These are phyloP conservation scores for Fonsecaea multimorphosa DNA, from an alignment of 2,329 filamentous ascomycete species.

Conservation along the genomic window DNA sequence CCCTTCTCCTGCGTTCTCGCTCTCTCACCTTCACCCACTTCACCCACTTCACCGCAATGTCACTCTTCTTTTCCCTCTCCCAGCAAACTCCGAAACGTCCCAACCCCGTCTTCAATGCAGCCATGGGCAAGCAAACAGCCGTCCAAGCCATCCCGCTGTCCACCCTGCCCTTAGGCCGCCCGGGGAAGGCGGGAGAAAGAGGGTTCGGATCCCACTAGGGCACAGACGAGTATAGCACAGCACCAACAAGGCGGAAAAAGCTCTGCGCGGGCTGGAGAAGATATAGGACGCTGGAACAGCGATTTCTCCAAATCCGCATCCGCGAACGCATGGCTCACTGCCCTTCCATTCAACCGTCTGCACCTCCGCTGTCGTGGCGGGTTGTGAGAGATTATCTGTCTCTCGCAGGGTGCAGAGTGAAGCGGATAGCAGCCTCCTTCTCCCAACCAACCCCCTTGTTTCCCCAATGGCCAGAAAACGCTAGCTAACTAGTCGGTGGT, in stretches of 20 bases:
- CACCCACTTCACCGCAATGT: slow-evolving; percentile 13
- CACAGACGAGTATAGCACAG: slow-evolving; percentile 7
- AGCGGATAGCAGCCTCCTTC: slow-evolving; percentile 15
- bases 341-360: background rate
- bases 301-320: slow-evolving; percentile 2
- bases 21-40: background rate
- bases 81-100: slow-evolving; percentile 17
- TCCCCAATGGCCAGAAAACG: slow-evolving; percentile 8
- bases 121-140: slow-evolving; percentile 8
- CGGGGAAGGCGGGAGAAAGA: slow-evolving; percentile 24
- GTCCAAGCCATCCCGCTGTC: slow-evolving; percentile 15
- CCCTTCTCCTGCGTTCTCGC: background rate
- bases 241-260: slow-evolving; percentile 15
- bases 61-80: background rate
- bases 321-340: background rate
- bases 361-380: background rate
- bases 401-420: slow-evolving; percentile 15
- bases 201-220: slow-evolving; percentile 17
- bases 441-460: slow-evolving; percentile 4
- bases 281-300: slow-evolving; percentile 15
- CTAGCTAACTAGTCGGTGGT: background rate
- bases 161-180: slow-evolving; percentile 14
- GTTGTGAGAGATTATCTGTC: background rate
- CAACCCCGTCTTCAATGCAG: slow-evolving; percentile 7
- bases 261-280: slow-evolving; percentile 9